Conservation (phyloP, 176 grass and related monocot species). For the Zoysia pacifica region DNA sequence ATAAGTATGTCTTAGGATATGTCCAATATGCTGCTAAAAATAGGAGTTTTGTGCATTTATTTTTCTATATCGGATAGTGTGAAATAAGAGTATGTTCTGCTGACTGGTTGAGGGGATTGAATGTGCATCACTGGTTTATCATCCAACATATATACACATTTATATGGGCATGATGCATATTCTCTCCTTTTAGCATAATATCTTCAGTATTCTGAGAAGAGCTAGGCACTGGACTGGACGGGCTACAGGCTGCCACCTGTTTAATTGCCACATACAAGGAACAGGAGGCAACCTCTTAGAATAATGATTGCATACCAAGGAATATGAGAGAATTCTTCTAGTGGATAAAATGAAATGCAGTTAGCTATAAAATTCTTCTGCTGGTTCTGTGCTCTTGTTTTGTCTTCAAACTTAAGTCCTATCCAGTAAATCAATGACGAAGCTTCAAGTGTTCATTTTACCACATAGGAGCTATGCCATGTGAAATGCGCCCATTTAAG, state of each 20-base stretch:
- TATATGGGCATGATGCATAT: slow-evolving; percentile 6
- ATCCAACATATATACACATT: neutral
- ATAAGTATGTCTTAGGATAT: neutral
- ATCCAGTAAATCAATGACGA: slow-evolving; percentile 3
- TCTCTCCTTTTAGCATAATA: neutral
- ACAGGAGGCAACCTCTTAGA: neutral
- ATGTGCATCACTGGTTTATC: neutral
- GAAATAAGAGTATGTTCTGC: neutral
- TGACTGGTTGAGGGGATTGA: neutral
- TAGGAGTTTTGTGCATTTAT: neutral
- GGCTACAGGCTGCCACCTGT: neutral
- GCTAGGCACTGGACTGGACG: neutral
- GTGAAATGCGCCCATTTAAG: neutral
- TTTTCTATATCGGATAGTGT: neutral
- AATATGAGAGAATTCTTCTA: neutral
- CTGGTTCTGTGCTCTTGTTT: neutral
- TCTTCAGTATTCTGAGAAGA: neutral
- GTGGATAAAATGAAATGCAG: neutral
- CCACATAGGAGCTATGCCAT: neutral
- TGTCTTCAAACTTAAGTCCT: slow-evolving; percentile 7
- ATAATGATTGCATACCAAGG: neutral
- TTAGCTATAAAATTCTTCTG: neutral
- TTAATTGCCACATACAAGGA: neutral
- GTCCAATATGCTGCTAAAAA: neutral
- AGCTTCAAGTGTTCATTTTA: slow-evolving; percentile 8